Conservation (phyloP, 129 eudicot genomes). For the Flaveria trinervia region DNA sequence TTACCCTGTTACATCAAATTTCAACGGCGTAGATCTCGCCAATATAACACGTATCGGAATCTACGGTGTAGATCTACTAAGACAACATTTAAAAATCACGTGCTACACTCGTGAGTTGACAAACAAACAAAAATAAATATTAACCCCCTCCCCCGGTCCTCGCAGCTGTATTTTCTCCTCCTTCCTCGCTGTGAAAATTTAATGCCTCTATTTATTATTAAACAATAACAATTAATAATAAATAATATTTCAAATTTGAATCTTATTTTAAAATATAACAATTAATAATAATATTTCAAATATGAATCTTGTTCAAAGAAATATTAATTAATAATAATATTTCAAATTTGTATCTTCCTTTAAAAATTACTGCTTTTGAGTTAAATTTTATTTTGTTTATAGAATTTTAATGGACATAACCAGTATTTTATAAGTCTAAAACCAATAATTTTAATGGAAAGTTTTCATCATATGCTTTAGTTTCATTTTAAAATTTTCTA, state of each 20-base stretch:
- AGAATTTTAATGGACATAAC: too few species aligned
- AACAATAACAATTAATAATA: neutral
- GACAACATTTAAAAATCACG: constrained; percentile 11
- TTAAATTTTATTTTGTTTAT: too few species aligned
- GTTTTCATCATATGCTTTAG: too few species aligned
- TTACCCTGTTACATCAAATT: constrained; percentile 12
- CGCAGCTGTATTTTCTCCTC: constrained; percentile 47
- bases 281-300: neutral
- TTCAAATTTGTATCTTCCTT: neutral
- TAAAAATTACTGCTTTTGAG: neutral
- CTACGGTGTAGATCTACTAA: constrained; percentile 32
- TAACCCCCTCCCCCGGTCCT: constrained; percentile 7
- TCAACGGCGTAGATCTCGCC: constrained; percentile 41
- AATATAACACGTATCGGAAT: constrained; percentile 36
- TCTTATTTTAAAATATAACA: neutral
- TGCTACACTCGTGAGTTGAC: constrained; percentile 57
- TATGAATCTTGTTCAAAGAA: neutral
- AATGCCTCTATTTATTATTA: constrained; percentile 25
- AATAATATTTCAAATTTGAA: constrained; percentile 33
- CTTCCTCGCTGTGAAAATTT: constrained; percentile 49
- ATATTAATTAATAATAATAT: neutral
- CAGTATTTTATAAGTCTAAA: too few species aligned
- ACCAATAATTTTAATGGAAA: too few species aligned
- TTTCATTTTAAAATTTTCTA: too few species aligned
- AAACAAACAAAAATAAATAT: neutral